Conservation (phyloP, 176 grass and related monocot species). For the Aechmea fasciata region DNA sequence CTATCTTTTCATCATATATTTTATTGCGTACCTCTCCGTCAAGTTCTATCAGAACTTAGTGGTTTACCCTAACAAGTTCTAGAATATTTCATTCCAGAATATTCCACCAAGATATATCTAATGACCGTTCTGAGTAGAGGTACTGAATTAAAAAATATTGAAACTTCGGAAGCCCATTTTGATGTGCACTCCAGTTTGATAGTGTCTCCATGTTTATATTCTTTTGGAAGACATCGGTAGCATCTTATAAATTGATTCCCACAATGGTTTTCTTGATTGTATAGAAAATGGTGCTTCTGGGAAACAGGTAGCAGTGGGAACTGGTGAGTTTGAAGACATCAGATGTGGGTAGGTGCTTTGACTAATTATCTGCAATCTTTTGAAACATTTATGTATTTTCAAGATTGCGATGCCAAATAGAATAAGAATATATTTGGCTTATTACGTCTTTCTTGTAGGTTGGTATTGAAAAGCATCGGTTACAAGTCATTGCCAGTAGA, state of each 20-base stretch:
- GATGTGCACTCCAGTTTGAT: too few relatives aligned
- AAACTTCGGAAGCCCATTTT: too few relatives aligned
- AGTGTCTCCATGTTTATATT: neutral
- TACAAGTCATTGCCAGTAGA: slow-evolving; percentile 79
- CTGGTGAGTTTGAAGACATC: slow-evolving; percentile 67
- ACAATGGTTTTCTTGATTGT: slow-evolving; percentile 15
- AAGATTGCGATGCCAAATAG: neutral
- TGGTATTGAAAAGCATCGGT: slow-evolving; percentile 90
- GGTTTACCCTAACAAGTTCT: too few relatives aligned
- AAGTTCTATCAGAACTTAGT: too few relatives aligned
- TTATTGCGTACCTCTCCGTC: too few relatives aligned
- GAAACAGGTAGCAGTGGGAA: slow-evolving; percentile 62
- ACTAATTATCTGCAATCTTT: slow-evolving; percentile 14
- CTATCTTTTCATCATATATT: too few relatives aligned
- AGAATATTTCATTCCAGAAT: too few relatives aligned
- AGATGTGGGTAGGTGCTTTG: slow-evolving; percentile 61
- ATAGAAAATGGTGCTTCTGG: slow-evolving; percentile 51
- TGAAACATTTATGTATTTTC: neutral
- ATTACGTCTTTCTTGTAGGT: slow-evolving; percentile 27
- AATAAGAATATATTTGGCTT: slow-evolving; percentile 8
- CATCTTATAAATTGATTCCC: neutral
- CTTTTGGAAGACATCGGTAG: neutral
- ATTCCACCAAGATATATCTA: too few relatives aligned
- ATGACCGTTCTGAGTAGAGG: too few relatives aligned
- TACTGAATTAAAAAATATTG: too few relatives aligned